Conservation (phyloP, 139 green algal species). For the Coccomyxa sp. region DNA sequence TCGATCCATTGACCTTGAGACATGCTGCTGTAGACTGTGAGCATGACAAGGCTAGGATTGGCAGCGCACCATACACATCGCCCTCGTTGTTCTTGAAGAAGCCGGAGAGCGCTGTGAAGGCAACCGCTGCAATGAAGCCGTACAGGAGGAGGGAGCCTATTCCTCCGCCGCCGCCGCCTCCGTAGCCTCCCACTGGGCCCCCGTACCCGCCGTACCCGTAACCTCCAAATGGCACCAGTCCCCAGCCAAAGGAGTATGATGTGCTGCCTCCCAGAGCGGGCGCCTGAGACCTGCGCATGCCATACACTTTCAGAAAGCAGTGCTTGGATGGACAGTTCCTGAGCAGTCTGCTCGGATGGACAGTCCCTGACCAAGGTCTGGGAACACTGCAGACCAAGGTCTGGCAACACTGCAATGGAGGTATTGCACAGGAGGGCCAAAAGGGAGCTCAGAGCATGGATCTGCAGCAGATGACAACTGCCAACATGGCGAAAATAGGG, state of each 20-base stretch:
- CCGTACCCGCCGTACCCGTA: constrained; percentile 30
- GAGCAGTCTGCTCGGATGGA: too few relatives aligned
- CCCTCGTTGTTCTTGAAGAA: constrained; percentile 22
- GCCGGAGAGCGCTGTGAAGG: not conserved
- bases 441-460: too few relatives aligned
- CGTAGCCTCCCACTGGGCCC: constrained; percentile 5
- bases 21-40: too few relatives aligned
- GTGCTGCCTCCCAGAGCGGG: not conserved
- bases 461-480: too few relatives aligned
- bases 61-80: not conserved
- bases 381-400: too few relatives aligned
- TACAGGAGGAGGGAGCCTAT: constrained; percentile 34
- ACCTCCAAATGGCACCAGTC: constrained; percentile 12
- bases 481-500: too few relatives aligned
- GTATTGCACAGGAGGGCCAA: too few relatives aligned
- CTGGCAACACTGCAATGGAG: too few relatives aligned
- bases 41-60: not conserved
- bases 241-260: constrained; percentile 1
- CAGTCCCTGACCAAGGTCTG: too few relatives aligned
- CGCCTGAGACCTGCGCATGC: not conserved
- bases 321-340: too few relatives aligned
- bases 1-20: too few relatives aligned
- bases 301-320: too few relatives aligned
- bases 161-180: constrained; percentile 26
- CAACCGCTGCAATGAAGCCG: constrained; percentile 16